Base-by-base conservation (phyloP, 2,329 filamentous ascomycete genomes). In the Penicillium sp. region DNA sequence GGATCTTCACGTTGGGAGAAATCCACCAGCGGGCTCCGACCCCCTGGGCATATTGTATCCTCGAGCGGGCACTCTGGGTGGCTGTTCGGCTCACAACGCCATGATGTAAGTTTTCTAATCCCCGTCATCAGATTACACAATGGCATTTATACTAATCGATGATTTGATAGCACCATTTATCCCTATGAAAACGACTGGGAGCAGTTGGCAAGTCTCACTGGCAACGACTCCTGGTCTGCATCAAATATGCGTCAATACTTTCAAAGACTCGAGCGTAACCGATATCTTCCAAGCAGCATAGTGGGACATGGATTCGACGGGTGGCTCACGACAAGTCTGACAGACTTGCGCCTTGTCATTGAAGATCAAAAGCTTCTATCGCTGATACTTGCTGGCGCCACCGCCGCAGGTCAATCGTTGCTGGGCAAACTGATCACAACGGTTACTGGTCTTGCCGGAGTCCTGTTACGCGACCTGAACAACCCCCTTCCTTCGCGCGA, bases 61-160 rank as follows among this genome's bases (percentile, higher is more conserved):
- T 20, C 77, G 83, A 13, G 75, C 80, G 4, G 81, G 78, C 23
- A 80, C 75, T 18, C 67, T 84, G 0, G 81, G 82, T 47, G 82
- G 82, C 2, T 84, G 82, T 66, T 78, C 81, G 1, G 77, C 79
- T n/a, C 84, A 87, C 66, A 84, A 85, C 40, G 84, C 82, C 9
- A 70, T 85, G 49, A 80, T 87, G 62, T 65, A n/a, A 51, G 62
- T 51, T 4, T 26, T 8, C 10, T 8, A 2, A 4, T 8, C 5
- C 17, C 4, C 4, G 10, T 36, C 10, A 6, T 4, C 7, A 39
- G 20, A 1, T 34, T 13, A 7, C 27, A 26, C 2, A 8, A 20
- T 4, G 12, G 12, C 36, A 15, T 9, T 15, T 34, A 29, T 45
- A 6, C 49, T 59, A 17, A 62, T 26, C 12, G 2, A 20, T 17